phyloP scores from a whole-genome alignment of 192 early-diverging fungal species.

The Glomus cerebriforme region DNA sequence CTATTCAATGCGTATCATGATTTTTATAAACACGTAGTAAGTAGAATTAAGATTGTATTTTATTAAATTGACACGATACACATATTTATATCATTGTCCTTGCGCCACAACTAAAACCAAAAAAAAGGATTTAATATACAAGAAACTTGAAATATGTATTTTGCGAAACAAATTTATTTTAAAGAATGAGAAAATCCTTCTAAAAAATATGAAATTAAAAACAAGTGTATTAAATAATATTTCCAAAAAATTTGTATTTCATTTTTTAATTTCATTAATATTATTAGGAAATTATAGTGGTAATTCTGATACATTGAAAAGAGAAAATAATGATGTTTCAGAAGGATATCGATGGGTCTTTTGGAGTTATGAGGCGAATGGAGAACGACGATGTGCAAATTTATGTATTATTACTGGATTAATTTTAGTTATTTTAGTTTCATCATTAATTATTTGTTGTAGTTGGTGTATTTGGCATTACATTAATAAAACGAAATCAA shows the following conservation, averaged over 20 bases:
- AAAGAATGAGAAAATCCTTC: no score
- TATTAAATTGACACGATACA: no score
- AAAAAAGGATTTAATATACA: no score
- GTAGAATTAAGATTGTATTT: no score
- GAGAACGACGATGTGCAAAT: not conserved
- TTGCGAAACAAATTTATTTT: no score
- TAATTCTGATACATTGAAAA: not conserved
- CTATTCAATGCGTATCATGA: no score
- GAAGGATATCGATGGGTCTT: not conserved
- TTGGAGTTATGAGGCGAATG: not conserved
- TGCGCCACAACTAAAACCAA: no score
- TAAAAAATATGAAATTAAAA: not conserved
- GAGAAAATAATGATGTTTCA: not conserved
- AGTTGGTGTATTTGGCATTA: not conserved
- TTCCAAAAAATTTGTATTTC: not conserved
- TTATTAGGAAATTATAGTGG: not conserved
- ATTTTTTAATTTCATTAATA: not conserved
- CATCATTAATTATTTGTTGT: not conserved
- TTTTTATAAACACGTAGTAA: no score
- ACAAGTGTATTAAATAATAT: not conserved
- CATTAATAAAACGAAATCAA: not conserved
- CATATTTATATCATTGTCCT: no score
- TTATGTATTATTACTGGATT: not conserved
- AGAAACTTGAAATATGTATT: no score
- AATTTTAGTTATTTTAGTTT: not conserved